Conservation (phyloP, 495 filamentous ascomycete species). For the Xylaria venustula region DNA sequence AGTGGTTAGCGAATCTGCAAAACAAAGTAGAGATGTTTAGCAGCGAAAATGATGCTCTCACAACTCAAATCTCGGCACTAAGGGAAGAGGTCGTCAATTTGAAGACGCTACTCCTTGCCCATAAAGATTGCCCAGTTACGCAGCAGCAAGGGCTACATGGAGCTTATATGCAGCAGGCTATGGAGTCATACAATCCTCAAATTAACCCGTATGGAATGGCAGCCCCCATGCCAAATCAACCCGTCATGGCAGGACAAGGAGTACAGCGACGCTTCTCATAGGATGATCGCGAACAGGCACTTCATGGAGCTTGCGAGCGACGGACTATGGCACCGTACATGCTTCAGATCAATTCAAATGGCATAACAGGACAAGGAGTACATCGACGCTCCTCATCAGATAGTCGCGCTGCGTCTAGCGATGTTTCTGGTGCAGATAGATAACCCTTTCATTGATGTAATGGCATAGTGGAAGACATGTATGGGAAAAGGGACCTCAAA, state of each 20-base stretch:
- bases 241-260: slow-evolving; percentile 54
- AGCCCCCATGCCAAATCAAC: slow-evolving; percentile 49
- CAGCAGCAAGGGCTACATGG: slow-evolving; percentile 78
- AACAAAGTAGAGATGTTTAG: slow-evolving; percentile 90
- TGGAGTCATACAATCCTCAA: slow-evolving; percentile 54
- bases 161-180: slow-evolving; percentile 59
- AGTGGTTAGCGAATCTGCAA: slow-evolving; percentile 96
- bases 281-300: too few species aligned
- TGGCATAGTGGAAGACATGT: background rate
- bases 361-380: slow-evolving; percentile 53
- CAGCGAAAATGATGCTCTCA: slow-evolving; percentile 85
- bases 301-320: too few species aligned
- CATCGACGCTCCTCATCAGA: slow-evolving; percentile 51
- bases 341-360: too few species aligned
- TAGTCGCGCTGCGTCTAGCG: slow-evolving; percentile 14
- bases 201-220: slow-evolving; percentile 75
- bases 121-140: slow-evolving; percentile 95
- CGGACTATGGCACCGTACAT: too few species aligned
- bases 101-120: slow-evolving; percentile 88
- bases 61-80: slow-evolving; percentile 74
- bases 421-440: background rate
- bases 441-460: background rate
- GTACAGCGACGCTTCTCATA: slow-evolving; percentile 54
- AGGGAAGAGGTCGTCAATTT: slow-evolving; percentile 92
- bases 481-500: background rate